Evolutionary conservation across 331 rosid genomes (phyloP), one percentile per base, ranked within the genome.

Genomic region (Pyracantha coccinea): DNA sequence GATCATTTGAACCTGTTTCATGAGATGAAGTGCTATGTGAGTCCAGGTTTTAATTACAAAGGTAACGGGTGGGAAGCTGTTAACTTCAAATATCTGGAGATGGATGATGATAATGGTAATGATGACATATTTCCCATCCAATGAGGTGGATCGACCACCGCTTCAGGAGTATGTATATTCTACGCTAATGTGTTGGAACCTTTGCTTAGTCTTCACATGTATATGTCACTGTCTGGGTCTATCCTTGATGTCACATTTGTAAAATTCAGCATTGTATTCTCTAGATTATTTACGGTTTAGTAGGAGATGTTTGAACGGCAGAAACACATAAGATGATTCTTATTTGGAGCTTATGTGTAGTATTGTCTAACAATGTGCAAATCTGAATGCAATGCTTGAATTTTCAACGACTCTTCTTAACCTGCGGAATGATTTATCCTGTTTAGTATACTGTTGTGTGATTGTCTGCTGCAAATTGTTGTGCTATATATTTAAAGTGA

Each of bases 1-100:
- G 98, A 93, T 85, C 86, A 93, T 78, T 85, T 93, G 86, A 93
- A 93, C 84, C 86, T 93, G 72, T 93, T 93, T 84, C 97, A 93
- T 79, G 97, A 89, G 81, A 89, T 91, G 78, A 93, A 89, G 62
- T 93, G 98, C 89, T 91, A 89, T 29, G 84, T 93, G 81, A 88
- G 86, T 84, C 89, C 91, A n/a, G 83, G 88, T 77, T 93, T 93
- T 79, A 88, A 89, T 66, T 89, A 89, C 67, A 82, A 78, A 71
- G 90, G 93, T 66, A 82, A 84, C 24, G 93, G 85, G 41, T 86
- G 93, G 96, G 87, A 87, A 52, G 86, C 87, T 79, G 89, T 83
- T 27, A 82, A 87, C 81, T 73, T 90, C 71, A 87, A 83, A 75
- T 88, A 78, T 73, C 83, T 89, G 79, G 96, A 86, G 58, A 55